Percentiles rank a stretch among this genome's conserved stretches.
phyloP scores from a whole-genome alignment of 441 rosid genomes.

The Viola pubescens region DNA sequence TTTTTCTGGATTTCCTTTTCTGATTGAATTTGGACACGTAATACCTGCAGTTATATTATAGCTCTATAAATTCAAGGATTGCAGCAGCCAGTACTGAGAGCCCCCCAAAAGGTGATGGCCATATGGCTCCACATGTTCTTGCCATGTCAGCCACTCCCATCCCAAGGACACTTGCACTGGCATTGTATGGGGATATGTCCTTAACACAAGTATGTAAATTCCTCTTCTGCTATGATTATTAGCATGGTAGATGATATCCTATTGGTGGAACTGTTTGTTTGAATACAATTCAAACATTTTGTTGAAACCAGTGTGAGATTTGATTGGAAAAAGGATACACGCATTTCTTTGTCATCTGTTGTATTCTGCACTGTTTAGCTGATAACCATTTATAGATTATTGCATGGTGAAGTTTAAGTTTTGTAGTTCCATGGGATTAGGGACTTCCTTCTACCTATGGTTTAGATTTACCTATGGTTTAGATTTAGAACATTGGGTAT shows the following conservation, averaged over 20 bases:
- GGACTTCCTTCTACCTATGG: no score
- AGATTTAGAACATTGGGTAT: no score
- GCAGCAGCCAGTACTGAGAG: conserved; percentile 28
- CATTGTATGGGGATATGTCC: conserved; percentile 83
- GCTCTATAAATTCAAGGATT: conserved; percentile 40
- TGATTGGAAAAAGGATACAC: no score
- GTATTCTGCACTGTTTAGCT: no score
- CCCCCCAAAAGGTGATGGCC: conserved; percentile 38
- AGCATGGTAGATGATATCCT: neutral
- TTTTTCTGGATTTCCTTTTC: conserved; percentile 9
- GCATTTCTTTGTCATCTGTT: no score
- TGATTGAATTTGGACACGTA: conserved; percentile 11
- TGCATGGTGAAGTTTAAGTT: no score
- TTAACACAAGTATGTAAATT: conserved; percentile 59
- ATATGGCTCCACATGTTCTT: conserved; percentile 95
- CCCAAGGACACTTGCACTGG: conserved; percentile 93
- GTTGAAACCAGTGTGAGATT: no score
- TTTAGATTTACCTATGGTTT: no score
- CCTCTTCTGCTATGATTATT: neutral
- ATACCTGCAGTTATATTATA: conserved; percentile 52
- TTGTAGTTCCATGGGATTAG: no score
- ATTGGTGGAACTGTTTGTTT: neutral
- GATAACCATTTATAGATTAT: no score
- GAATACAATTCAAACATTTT: no score
- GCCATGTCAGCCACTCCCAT: conserved; percentile 97